phyloP scores from a whole-genome alignment of 371 early-diverging fungal genomes.

The Ordospora colligata region DNA sequence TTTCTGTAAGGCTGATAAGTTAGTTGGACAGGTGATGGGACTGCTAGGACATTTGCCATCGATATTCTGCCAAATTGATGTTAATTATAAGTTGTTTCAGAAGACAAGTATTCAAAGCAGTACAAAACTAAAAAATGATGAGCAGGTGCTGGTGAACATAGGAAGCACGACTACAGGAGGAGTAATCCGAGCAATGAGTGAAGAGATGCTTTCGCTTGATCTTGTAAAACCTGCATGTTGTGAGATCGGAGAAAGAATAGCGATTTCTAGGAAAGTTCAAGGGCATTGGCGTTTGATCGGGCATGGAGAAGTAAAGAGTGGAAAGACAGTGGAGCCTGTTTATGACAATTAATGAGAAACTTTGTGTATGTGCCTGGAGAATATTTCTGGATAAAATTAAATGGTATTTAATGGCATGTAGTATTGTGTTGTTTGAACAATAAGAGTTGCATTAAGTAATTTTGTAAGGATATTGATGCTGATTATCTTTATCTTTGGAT shows the following conservation, averaged over 20 bases:
- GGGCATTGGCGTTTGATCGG: slow-evolving; percentile 76
- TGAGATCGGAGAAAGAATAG: slow-evolving; percentile 90
- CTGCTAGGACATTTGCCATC: slow-evolving; percentile 82
- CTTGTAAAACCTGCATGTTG: slow-evolving; percentile 90
- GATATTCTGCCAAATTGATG: slow-evolving; percentile 84
- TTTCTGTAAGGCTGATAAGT: slow-evolving; percentile 90
- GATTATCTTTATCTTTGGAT: background rate
- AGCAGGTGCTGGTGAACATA: slow-evolving; percentile 91
- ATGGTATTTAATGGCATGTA: no score
- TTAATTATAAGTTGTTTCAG: slow-evolving; percentile 88
- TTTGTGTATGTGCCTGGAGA: no score
- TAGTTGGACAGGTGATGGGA: slow-evolving; percentile 96
- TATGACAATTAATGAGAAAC: slow-evolving; percentile 3
- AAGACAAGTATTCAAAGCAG: slow-evolving; percentile 83
- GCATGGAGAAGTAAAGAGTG: slow-evolving; percentile 47
- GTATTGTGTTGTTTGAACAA: no score
- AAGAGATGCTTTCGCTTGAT: slow-evolving; percentile 75
- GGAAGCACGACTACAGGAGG: slow-evolving; percentile 96
- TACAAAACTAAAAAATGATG: slow-evolving; percentile 74
- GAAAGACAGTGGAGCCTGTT: slow-evolving; percentile 21
- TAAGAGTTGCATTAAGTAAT: no score
- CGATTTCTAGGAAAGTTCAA: slow-evolving; percentile 88
- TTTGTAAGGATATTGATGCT: no score
- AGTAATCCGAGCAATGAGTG: slow-evolving; percentile 75
- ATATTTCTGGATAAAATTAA: no score